These are phyloP conservation scores for Penicillium sp. DNA, from an alignment of 2,329 filamentous ascomycete species.

Conservation along the genomic window DNA sequence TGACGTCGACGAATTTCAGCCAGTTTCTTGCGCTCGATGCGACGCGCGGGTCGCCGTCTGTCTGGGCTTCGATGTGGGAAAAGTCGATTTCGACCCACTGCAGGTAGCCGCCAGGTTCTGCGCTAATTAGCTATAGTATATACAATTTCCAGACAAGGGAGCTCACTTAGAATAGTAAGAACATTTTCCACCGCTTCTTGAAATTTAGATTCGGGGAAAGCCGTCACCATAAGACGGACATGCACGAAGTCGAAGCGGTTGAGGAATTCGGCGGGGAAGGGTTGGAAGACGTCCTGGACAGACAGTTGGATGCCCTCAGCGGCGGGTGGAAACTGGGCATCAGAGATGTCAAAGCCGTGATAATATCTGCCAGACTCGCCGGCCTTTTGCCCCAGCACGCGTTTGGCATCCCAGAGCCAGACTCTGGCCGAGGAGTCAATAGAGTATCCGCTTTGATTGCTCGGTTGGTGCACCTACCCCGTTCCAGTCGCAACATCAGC, in stretches of 20 bases:
- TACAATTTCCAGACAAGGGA: not conserved
- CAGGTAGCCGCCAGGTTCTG: constrained; percentile 12
- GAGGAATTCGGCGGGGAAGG: constrained; percentile 1
- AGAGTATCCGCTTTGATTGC: not conserved
- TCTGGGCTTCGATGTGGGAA: not conserved
- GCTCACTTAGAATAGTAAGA: not conserved
- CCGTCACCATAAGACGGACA: constrained; percentile 6
- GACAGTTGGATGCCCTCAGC: not conserved
- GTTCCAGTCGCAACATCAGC: constrained; percentile 13
- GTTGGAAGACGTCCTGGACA: constrained; percentile 3
- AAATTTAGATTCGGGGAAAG: not conserved
- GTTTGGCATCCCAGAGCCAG: constrained; percentile 4
- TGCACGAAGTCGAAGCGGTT: constrained; percentile 10
- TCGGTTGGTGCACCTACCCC: not conserved
- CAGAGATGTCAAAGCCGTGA: constrained; percentile 12
- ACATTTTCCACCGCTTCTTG: not conserved
- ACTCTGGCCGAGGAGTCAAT: not conserved
- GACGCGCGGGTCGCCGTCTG: not conserved
- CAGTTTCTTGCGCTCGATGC: not conserved
- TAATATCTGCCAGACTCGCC: not conserved
- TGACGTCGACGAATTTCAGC: not conserved
- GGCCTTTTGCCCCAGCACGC: not conserved
- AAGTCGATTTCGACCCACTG: constrained; percentile 8
- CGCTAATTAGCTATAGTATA: not conserved
- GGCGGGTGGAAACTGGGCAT: not conserved